These are phyloP conservation scores for Peronosclerospora sorghi DNA, from an alignment of 352 stramenopile species.

Conservation along the genomic window DNA sequence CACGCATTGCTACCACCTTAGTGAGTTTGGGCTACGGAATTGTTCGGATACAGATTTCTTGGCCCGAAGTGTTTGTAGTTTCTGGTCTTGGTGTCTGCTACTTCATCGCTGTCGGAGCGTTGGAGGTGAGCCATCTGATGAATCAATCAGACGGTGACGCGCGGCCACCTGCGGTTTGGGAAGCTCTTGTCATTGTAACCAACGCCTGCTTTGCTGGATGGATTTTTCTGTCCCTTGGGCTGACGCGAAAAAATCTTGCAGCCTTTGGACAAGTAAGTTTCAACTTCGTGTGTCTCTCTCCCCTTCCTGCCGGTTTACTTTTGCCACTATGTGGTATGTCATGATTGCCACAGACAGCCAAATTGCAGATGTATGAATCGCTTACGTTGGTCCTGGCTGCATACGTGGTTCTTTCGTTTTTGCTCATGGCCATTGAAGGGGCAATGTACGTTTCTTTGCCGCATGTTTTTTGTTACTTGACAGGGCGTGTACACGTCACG, in stretches of 20 bases:
- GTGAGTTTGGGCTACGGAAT: constrained; percentile 77
- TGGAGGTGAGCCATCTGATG: constrained; percentile 71
- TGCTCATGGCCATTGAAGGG: constrained; percentile 65
- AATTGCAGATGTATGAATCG: constrained; percentile 63
- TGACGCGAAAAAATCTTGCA: constrained; percentile 73
- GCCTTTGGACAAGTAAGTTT: constrained; percentile 56
- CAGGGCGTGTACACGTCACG: not conserved
- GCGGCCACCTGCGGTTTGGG: constrained; percentile 58
- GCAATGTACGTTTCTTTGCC: constrained; percentile 51
- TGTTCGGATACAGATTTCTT: constrained; percentile 58
- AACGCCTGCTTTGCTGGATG: constrained; percentile 76
- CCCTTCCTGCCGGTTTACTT: not conserved
- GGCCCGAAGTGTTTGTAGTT: constrained; percentile 64
- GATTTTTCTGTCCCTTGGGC: constrained; percentile 73
- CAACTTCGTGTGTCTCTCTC: not conserved
- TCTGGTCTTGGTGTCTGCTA: constrained; percentile 70
- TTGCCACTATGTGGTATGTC: not conserved
- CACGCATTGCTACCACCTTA: constrained; percentile 62
- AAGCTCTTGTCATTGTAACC: constrained; percentile 62
- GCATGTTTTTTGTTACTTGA: not conserved
- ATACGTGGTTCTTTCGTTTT: constrained; percentile 62
- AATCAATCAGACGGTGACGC: constrained; percentile 66
- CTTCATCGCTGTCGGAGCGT: constrained; percentile 58
- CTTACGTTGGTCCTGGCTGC: constrained; percentile 42
- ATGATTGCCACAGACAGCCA: constrained; percentile 36